Conservation (phyloP, 2,329 filamentous ascomycete genomes). For the Monilinia fructigena region DNA sequence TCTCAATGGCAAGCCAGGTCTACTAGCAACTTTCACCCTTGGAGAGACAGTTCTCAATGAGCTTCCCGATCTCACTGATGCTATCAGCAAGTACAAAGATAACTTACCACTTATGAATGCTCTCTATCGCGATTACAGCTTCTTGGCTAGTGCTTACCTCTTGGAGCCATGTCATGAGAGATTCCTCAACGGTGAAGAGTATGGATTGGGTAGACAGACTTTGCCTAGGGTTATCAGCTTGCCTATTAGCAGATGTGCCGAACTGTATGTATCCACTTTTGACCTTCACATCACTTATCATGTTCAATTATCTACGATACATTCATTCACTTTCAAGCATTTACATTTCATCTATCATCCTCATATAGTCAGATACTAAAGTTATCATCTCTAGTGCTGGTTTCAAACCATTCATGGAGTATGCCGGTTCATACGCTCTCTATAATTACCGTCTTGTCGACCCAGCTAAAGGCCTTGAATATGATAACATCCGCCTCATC, state of each 20-base stretch:
- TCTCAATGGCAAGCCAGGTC: conserved; percentile 68
- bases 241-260: conserved; percentile 79
- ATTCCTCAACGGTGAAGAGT: conserved; percentile 67
- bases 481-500: conserved; percentile 74
- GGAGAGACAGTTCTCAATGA: conserved; percentile 72
- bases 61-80: conserved; percentile 72
- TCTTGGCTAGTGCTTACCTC: conserved; percentile 84
- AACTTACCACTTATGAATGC: conserved; percentile 81
- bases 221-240: conserved; percentile 74
- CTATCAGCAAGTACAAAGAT: conserved; percentile 68
- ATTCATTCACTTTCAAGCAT: conserved; percentile 16
- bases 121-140: conserved; percentile 87
- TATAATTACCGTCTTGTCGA: conserved; percentile 65
- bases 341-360: too few species aligned
- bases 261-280: conserved; percentile 65
- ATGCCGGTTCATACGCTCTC: conserved; percentile 65
- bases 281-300: background rate
- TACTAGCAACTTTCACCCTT: conserved; percentile 71
- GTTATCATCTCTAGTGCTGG: conserved; percentile 49
- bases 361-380: background rate
- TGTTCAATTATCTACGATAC: background rate
- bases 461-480: conserved; percentile 56
- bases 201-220: conserved; percentile 72
- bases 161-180: conserved; percentile 86
- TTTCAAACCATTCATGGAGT: conserved; percentile 93